Evolutionary conservation across 805 yeast genomes (phyloP), one percentile per base, ranked within the genome.

Genomic region (Candida lessepsii): DNA sequence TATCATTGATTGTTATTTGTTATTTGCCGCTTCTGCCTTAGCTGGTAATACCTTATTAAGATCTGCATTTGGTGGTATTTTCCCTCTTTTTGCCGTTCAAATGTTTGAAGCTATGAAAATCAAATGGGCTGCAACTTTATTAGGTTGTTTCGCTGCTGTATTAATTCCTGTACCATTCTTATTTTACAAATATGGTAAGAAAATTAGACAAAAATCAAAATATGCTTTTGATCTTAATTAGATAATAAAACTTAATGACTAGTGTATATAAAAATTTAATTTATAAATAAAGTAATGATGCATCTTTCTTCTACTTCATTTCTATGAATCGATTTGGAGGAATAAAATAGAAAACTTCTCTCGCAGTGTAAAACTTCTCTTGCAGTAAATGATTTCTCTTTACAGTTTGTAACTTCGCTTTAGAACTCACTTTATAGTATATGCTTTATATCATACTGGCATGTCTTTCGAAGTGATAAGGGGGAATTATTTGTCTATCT

Each of bases 1-100:
- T 51, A 61, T 81, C 44, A 76, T 81, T 36, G 86, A 81, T 55
- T 66, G 83, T 33, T 80, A 77, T 51, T 67, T 78, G 25, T 58
- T 67, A 32, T 74, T 70, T 47, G 78, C 84, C 7, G 86, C 86
- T 2, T 75, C 82, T 10, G 83, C 83, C 2, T 65, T 80, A 40
- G 84, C 86, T 3, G 84, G 80, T 5, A 78, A 79, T 47, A 76
- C 85, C 1, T 74, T 80, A 41, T 54, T 75, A 36, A 67, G 86
- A 54, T 78, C 84, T 0, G 58, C 71, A 4, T 73, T 78, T 57
- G 86, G 78, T 21, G 82, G 79, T 23, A 73, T 69, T 1, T 80
- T 81, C 67, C 86, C 86, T 15, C 58, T 80, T 34, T 78, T 80
- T 53, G 75, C 81, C 3, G 55, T 61, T 25, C 73, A 69, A 43